Percentiles rank a stretch among this genome's conserved stretches.
Conservation (phyloP, 164 flowering plant species). For the Liquidambar formosana region DNA sequence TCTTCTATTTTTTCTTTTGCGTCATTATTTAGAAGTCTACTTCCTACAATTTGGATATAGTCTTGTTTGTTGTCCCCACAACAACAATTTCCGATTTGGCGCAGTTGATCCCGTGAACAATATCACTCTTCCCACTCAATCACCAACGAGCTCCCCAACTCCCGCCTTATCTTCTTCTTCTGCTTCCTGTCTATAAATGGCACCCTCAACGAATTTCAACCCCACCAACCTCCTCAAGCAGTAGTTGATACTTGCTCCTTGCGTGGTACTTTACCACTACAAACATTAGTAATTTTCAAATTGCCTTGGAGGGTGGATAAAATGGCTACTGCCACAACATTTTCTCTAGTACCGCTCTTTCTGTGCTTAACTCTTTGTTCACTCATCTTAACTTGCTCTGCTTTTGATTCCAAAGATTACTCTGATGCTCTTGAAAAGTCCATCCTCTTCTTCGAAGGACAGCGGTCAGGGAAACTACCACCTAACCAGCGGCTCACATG, state of each 20-base stretch:
- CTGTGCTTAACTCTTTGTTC: conserved; percentile 18
- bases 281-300: too few species aligned
- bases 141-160: too few species aligned
- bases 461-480: conserved; percentile 82
- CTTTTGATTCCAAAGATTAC: conserved; percentile 51
- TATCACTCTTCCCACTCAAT: background rate
- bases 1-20: background rate
- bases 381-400: conserved; percentile 23
- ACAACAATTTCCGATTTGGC: conserved; percentile 23
- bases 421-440: conserved; percentile 72
- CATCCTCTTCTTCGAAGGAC: conserved; percentile 87
- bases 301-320: background rate
- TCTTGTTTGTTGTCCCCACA: conserved; percentile 5
- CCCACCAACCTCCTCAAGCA: background rate
- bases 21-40: background rate
- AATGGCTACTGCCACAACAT: conserved; percentile 18
- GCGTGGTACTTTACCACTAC: too few species aligned
- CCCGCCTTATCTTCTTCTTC: background rate
- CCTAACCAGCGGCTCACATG: conserved; percentile 65
- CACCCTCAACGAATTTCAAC: conserved; percentile 5
- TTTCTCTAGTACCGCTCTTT: conserved; percentile 17
- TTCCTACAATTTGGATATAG: conserved; percentile 5
- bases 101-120: conserved; percentile 62
- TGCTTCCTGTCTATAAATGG: conserved; percentile 28
- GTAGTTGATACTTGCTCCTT: background rate